Evolutionary conservation across 306 rosid species (phyloP).

Genomic region (Inga leiocalycina): DNA sequence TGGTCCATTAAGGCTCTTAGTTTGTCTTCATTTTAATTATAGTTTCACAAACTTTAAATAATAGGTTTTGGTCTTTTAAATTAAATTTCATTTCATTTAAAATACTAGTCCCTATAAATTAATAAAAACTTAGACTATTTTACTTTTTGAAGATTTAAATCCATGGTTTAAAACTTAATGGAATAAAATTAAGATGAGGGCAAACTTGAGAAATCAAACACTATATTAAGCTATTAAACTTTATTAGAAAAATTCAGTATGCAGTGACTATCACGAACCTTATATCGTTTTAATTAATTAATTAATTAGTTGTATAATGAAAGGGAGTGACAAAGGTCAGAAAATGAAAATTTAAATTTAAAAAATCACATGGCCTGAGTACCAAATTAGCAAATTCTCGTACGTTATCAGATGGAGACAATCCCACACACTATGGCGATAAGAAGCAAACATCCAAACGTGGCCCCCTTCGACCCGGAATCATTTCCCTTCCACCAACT

Average conservation of each 20-base stretch:
- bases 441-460: background rate
- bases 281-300: background rate
- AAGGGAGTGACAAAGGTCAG: background rate
- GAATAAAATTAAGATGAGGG: too few species aligned
- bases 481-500: background rate
- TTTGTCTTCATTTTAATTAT: too few species aligned
- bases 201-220: too few species aligned
- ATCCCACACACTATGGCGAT: background rate
- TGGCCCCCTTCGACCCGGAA: background rate
- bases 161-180: too few species aligned
- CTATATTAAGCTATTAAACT: background rate
- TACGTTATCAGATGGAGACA: background rate
- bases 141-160: too few species aligned
- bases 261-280: background rate
- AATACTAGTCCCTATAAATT: too few species aligned
- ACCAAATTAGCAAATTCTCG: background rate
- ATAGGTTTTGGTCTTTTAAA: fast-evolving
- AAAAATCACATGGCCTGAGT: background rate
- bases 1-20: too few species aligned
- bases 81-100: too few species aligned
- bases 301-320: background rate
- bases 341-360: background rate
- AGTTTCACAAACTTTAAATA: too few species aligned
- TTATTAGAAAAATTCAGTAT: background rate
- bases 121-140: too few species aligned